Percentiles rank a stretch among this genome's conserved stretches.
These are phyloP conservation scores for Fomitiporia mediterranea DNA, from an alignment of 1,284 basidiomycete genomes.

Conservation along the genomic window DNA sequence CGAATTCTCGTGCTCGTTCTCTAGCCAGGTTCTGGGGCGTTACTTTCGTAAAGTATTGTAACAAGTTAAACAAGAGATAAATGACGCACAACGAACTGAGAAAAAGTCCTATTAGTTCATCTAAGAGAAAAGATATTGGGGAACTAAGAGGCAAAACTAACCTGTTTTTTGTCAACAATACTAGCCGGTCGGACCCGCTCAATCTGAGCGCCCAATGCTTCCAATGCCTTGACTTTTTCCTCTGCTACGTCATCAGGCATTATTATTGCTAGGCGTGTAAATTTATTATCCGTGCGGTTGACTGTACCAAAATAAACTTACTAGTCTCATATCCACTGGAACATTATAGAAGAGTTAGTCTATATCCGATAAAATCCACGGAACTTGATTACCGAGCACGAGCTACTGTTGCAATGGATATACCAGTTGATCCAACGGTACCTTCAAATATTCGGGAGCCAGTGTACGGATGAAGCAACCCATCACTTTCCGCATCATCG, in stretches of 20 bases:
- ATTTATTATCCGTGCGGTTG: not conserved
- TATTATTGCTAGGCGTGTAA: slow-evolving; percentile 61
- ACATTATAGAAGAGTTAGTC: slow-evolving; percentile 6
- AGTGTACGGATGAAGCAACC: slow-evolving; percentile 81
- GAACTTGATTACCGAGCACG: slow-evolving; percentile 61
- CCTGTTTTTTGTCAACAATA: slow-evolving; percentile 93
- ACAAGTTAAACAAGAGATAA: not conserved
- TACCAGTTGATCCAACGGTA: slow-evolving; percentile 95
- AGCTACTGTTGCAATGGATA: slow-evolving; percentile 91
- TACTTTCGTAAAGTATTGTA: not conserved
- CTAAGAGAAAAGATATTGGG: slow-evolving; percentile 39
- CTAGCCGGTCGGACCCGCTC: slow-evolving; percentile 84
- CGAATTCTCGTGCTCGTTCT: slow-evolving; percentile 70
- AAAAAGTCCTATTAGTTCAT: slow-evolving; percentile 9
- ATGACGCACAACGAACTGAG: slow-evolving; percentile 9
- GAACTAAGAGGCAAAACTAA: slow-evolving; percentile 27
- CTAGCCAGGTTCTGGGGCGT: slow-evolving; percentile 73
- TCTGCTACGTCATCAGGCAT: slow-evolving; percentile 92
- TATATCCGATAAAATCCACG: no score
- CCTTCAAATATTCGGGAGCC: slow-evolving; percentile 97
- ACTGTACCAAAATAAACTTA: slow-evolving; percentile 32
- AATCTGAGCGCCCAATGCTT: slow-evolving; percentile 83
- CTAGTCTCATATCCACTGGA: slow-evolving; percentile 73
- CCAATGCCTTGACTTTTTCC: slow-evolving; percentile 85
- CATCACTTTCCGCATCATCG: slow-evolving; percentile 84